phyloP scores from a whole-genome alignment of 306 rosid genomes.

The Prinsepia uniflora region DNA sequence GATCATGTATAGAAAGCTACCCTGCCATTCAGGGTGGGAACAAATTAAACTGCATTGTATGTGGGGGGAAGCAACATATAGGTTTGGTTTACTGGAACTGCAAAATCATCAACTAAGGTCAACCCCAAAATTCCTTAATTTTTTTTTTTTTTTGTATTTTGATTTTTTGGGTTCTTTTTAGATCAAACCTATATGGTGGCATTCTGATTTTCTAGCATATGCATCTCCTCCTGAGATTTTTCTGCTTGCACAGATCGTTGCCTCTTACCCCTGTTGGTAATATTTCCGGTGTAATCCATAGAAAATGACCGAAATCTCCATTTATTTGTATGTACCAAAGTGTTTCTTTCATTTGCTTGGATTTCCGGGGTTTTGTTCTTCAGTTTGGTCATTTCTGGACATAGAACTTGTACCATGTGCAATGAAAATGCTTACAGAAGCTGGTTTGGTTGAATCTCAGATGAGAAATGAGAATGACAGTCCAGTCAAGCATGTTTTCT shows the following conservation, averaged over 20 bases:
- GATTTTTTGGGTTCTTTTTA: conserved; percentile 1
- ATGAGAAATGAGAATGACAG: not conserved
- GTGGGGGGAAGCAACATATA: conserved; percentile 46
- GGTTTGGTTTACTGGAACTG: conserved; percentile 48
- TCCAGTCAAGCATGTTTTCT: not conserved
- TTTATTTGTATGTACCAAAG: conserved; percentile 2
- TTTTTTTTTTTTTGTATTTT: conserved; percentile 13
- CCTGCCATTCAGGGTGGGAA: conserved; percentile 83
- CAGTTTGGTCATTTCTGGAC: not conserved
- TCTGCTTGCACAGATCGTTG: conserved; percentile 21
- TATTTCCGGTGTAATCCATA: not conserved
- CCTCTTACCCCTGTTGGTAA: conserved; percentile 18
- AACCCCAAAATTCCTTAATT: conserved; percentile 30
- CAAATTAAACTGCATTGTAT: conserved; percentile 53
- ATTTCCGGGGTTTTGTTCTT: not conserved
- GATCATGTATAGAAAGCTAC: conserved; percentile 79
- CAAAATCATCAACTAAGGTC: conserved; percentile 35
- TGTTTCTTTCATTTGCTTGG: conserved; percentile 11
- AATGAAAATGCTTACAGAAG: not conserved
- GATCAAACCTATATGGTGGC: conserved; percentile 19
- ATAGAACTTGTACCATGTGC: too few relatives aligned
- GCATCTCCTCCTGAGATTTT: conserved; percentile 10
- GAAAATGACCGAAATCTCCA: conserved; percentile 16
- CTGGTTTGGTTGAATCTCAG: not conserved
- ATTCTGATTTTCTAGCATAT: conserved; percentile 34